phyloP scores from a whole-genome alignment of 345 rosid genomes.

The Brassica carinata region DNA sequence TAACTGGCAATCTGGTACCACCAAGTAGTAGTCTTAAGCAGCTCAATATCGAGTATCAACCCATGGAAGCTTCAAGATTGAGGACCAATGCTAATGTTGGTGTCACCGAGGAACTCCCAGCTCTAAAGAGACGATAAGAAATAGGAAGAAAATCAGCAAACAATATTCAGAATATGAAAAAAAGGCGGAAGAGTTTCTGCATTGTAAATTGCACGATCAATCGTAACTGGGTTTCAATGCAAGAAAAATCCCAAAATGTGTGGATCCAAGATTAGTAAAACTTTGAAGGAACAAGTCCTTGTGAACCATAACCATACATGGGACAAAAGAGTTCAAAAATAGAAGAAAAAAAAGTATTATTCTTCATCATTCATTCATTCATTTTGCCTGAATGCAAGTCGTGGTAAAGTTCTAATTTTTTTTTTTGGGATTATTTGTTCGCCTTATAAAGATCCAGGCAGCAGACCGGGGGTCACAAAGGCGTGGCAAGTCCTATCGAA shows the following conservation, averaged over 20 bases:
- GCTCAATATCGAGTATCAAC: constrained; percentile 2
- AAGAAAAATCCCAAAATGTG: neutral
- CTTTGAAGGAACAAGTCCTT: constrained; percentile 16
- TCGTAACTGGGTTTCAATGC: neutral
- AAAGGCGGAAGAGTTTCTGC: neutral
- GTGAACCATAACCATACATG: constrained; percentile 8
- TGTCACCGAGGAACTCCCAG: constrained; percentile 44
- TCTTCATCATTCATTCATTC: constrained; percentile 25
- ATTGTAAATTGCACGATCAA: constrained; percentile 7
- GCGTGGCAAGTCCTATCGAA: constrained; percentile 80
- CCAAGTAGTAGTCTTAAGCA: neutral
- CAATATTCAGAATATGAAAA: neutral
- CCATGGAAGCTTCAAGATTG: constrained; percentile 27
- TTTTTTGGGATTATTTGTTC: constrained; percentile 24
- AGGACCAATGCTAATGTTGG: constrained; percentile 31
- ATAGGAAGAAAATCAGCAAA: constrained; percentile 22
- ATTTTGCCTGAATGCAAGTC: constrained; percentile 30
- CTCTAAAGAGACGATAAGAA: constrained; percentile 32
- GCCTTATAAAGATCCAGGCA: constrained; percentile 53
- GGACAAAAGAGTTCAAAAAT: neutral
- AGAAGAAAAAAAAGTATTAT: neutral
- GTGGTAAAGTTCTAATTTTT: neutral
- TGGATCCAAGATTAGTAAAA: neutral
- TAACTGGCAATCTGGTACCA: neutral
- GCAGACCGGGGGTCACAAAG: constrained; percentile 67